Evolutionary conservation across 108 stramenopile species (phyloP).

Genomic region (Nitzschia sp.): DNA sequence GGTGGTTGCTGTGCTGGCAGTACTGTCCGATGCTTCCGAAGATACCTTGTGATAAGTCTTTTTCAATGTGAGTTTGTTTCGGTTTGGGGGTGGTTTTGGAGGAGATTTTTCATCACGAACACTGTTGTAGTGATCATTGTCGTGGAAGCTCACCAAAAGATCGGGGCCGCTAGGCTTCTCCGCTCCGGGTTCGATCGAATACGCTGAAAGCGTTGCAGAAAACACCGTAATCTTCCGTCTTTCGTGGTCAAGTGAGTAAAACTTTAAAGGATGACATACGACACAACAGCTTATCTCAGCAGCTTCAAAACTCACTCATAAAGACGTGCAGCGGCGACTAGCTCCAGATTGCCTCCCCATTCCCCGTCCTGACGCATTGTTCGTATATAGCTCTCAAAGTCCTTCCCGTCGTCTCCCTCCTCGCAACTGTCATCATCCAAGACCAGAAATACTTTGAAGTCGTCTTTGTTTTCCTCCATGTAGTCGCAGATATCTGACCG

Average conservation of each 20-base stretch:
- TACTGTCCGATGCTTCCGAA: background rate
- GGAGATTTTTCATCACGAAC: constrained; percentile 41
- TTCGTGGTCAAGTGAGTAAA: no score
- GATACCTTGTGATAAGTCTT: background rate
- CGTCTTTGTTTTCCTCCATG: constrained; percentile 59
- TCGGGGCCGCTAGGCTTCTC: constrained; percentile 43
- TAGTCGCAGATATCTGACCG: constrained; percentile 72
- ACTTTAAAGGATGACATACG: background rate
- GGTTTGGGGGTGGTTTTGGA: constrained; percentile 7
- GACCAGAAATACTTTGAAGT: constrained; percentile 71
- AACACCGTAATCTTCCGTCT: constrained; percentile 73
- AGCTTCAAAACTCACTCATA: constrained; percentile 48
- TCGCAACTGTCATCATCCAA: constrained; percentile 62
- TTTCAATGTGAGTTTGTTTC: background rate
- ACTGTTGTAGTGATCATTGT: constrained; percentile 87
- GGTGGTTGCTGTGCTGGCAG: background rate
- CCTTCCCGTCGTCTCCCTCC: constrained; percentile 61
- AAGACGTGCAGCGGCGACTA: constrained; percentile 74
- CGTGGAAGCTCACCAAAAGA: constrained; percentile 77
- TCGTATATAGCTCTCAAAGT: constrained; percentile 66
- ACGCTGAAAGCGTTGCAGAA: constrained; percentile 53
- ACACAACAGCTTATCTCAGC: background rate
- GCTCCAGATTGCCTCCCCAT: constrained; percentile 84
- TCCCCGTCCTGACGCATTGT: constrained; percentile 74
- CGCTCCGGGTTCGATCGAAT: constrained; percentile 60